Percentiles rank a stretch among this genome's conserved stretches.
These are phyloP conservation scores for Cicer bijugum DNA, from an alignment of 306 rosid species.

Conservation along the genomic window DNA sequence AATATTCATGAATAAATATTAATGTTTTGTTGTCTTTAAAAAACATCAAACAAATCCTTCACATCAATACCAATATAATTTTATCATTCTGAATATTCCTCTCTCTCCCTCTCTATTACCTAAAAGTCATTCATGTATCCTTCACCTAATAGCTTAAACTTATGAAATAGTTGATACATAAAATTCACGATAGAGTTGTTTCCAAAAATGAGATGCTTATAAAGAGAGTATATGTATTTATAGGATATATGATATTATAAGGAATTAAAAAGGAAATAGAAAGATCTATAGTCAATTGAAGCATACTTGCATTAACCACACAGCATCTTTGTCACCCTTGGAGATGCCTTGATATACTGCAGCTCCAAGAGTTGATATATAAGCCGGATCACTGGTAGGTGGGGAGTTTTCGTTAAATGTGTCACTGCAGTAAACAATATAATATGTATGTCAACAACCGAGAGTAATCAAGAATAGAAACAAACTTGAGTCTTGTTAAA, in stretches of 20 bases:
- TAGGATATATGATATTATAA: neutral
- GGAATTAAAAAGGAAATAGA: conserved; percentile 29
- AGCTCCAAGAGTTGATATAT: conserved; percentile 86
- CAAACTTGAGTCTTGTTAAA: conserved; percentile 4
- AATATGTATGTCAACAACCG: conserved; percentile 35
- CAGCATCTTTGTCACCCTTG: conserved; percentile 85
- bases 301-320: conserved; percentile 98
- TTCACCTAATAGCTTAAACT: neutral
- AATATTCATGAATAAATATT: conserved; percentile 8
- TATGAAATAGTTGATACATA: neutral
- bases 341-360: conserved; percentile 91
- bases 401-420: conserved; percentile 96
- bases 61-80: too few relatives aligned
- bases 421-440: conserved; percentile 65
- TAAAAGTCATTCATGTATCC: neutral
- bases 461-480: conserved; percentile 32
- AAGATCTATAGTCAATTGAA: conserved; percentile 42
- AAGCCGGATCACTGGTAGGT: conserved; percentile 74
- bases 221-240: conserved; percentile 1
- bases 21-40: too few relatives aligned
- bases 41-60: too few relatives aligned
- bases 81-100: neutral
- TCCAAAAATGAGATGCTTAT: conserved; percentile 21
- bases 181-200: conserved; percentile 12
- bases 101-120: neutral